These are phyloP conservation scores for Chiua virens DNA, from an alignment of 768 basidiomycete species.

Conservation along the genomic window DNA sequence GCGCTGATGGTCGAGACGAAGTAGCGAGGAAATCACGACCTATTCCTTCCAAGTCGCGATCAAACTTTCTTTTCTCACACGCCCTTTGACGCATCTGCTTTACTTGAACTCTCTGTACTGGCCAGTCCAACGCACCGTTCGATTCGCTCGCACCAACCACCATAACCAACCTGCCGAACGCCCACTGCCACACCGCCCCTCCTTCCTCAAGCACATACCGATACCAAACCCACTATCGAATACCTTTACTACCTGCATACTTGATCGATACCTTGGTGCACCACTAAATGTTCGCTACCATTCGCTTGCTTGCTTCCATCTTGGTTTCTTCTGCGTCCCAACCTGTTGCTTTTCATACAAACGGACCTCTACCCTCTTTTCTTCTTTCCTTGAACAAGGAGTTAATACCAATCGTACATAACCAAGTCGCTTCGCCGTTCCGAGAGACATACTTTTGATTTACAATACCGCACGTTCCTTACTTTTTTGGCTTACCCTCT, in stretches of 20 bases:
- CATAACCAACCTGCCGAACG: background rate
- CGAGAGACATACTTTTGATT: background rate
- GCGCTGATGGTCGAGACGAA: background rate
- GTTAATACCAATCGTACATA: slow-evolving; percentile 15
- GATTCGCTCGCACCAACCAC: background rate
- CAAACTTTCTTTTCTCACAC: background rate
- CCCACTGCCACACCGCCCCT: background rate
- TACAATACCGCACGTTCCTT: background rate
- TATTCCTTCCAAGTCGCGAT: background rate
- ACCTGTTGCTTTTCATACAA: slow-evolving; percentile 2
- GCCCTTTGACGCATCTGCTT: background rate
- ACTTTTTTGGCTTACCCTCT: background rate
- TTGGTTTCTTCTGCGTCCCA: slow-evolving; percentile 1
- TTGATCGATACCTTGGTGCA: slow-evolving; percentile 14
- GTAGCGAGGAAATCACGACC: background rate
- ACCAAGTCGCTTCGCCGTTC: background rate
- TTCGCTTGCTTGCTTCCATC: background rate
- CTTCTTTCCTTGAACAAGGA: slow-evolving; percentile 14
- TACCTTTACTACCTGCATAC: background rate
- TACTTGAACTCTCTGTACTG: background rate
- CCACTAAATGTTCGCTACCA: slow-evolving; percentile 3
- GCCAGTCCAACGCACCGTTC: background rate
- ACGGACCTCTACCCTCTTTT: slow-evolving; percentile 1
- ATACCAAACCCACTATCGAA: slow-evolving; percentile 1
- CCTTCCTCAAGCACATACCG: slow-evolving; percentile 8